Conservation (phyloP, 2,329 filamentous ascomycete genomes). For the Botrytis hyacinthi region DNA sequence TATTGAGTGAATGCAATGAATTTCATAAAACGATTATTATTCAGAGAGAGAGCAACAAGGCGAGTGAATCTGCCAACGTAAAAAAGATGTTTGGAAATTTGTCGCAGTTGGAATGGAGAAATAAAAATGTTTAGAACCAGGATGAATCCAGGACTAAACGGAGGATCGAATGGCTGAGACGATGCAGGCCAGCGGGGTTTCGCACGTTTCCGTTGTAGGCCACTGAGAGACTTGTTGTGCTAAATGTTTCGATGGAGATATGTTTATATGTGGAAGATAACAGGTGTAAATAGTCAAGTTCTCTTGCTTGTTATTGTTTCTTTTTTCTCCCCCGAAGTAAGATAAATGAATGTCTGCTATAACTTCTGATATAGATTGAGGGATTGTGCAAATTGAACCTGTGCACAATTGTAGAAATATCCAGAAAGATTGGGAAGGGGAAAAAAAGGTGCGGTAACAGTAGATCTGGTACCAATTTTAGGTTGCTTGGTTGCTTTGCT, state of each 20-base stretch:
- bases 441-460: neutral
- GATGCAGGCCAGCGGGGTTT: slow-evolving; percentile 20
- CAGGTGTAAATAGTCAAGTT: neutral
- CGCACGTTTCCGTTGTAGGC: slow-evolving; percentile 18
- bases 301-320: neutral
- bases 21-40: slow-evolving; percentile 12
- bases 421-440: neutral
- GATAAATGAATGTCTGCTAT: neutral
- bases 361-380: neutral
- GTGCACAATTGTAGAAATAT: neutral
- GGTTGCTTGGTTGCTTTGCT: slow-evolving; percentile 1
- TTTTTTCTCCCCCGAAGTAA: neutral
- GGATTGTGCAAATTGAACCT: neutral
- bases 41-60: neutral
- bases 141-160: slow-evolving; percentile 17
- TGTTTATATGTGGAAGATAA: neutral
- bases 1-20: neutral
- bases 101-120: slow-evolving; percentile 22
- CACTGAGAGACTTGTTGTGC: slow-evolving; percentile 4
- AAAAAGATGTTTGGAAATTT: slow-evolving; percentile 16
- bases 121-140: slow-evolving; percentile 19
- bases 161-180: slow-evolving; percentile 22
- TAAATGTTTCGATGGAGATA: neutral
- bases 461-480: neutral
- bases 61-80: slow-evolving; percentile 8